Conservation (phyloP, 2,329 filamentous ascomycete species). For the Canariomyces notabilis region DNA sequence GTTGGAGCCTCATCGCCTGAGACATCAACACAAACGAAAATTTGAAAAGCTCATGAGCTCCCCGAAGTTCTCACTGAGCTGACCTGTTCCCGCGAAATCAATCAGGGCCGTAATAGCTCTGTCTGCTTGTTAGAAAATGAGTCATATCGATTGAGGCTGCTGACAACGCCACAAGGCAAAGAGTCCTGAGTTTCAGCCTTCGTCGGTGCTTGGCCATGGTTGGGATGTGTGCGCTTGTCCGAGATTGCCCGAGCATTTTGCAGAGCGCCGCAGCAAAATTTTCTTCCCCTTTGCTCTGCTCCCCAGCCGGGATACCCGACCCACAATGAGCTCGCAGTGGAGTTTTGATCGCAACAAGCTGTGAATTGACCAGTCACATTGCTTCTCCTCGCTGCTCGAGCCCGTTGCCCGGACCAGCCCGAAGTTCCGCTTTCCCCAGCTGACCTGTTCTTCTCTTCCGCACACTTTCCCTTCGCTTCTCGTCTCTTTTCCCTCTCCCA, state of each 20-base stretch:
- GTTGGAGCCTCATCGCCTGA: constrained; percentile 25
- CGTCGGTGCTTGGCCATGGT: constrained; percentile 10
- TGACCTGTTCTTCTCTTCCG: constrained; percentile 26
- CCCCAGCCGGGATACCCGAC: constrained; percentile 22
- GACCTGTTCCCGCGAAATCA: constrained; percentile 5
- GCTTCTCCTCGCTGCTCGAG: constrained; percentile 22
- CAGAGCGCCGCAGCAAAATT: constrained; percentile 24
- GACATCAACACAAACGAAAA: constrained; percentile 24
- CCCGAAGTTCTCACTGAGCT: no score
- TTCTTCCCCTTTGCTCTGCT: constrained; percentile 19
- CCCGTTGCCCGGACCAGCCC: constrained; percentile 29
- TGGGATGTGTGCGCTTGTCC: constrained; percentile 16
- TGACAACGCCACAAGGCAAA: neutral
- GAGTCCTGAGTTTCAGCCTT: neutral
- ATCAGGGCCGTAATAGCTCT: constrained; percentile 12
- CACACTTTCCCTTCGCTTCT: constrained; percentile 25
- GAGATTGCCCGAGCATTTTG: constrained; percentile 24
- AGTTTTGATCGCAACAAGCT: constrained; percentile 21
- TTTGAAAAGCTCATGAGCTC: constrained; percentile 19
- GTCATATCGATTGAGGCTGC: constrained; percentile 8
- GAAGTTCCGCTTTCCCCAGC: constrained; percentile 26
- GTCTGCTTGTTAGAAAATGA: constrained; percentile 3
- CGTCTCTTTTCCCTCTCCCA: constrained; percentile 28
- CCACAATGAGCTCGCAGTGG: constrained; percentile 27
- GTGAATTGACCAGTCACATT: constrained; percentile 29